These are phyloP conservation scores for Botrytis byssoidea DNA, from an alignment of 2,329 filamentous ascomycete genomes.

Conservation along the genomic window DNA sequence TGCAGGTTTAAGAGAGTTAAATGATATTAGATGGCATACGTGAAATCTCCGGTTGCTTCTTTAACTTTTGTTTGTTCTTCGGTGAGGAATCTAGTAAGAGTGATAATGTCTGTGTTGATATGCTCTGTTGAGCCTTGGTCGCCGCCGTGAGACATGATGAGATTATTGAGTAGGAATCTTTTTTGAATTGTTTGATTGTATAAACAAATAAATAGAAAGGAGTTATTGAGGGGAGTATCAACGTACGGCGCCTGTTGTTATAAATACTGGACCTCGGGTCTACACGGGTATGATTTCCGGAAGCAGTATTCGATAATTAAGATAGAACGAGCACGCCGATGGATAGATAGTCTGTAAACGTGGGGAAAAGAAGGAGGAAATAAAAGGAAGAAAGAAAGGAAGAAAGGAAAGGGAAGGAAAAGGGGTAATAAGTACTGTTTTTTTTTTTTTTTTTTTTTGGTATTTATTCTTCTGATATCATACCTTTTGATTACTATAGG, in stretches of 20 bases:
- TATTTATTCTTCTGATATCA: conserved; percentile 15
- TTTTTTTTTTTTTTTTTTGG: too few relatives aligned
- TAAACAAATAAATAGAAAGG: not conserved
- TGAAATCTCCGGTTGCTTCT: conserved; percentile 97
- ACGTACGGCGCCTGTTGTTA: conserved; percentile 11
- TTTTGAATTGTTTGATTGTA: conserved; percentile 5
- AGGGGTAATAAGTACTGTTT: conserved; percentile 9
- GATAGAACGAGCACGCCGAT: not conserved
- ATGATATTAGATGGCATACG: conserved; percentile 56
- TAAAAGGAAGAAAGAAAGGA: not conserved
- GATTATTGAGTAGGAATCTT: conserved; percentile 12
- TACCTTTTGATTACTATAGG: not conserved
- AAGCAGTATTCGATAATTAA: conserved; percentile 14
- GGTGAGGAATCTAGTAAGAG: conserved; percentile 90
- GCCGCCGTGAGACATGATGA: conserved; percentile 33
- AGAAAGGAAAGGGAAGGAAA: not conserved
- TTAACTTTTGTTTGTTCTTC: conserved; percentile 93
- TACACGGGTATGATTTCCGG: conserved; percentile 28
- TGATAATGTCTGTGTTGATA: conserved; percentile 95
- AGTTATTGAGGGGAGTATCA: not conserved
- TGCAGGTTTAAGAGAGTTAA: not conserved
- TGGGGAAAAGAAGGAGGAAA: not conserved
- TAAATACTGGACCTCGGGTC: conserved; percentile 34
- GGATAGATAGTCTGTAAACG: not conserved
- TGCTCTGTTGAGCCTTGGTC: conserved; percentile 58